A percentile compares a stretch with the other conserved stretches of the same genome.
These are phyloP conservation scores for Suillus subluteus DNA, from an alignment of 768 basidiomycete species.

Conservation along the genomic window DNA sequence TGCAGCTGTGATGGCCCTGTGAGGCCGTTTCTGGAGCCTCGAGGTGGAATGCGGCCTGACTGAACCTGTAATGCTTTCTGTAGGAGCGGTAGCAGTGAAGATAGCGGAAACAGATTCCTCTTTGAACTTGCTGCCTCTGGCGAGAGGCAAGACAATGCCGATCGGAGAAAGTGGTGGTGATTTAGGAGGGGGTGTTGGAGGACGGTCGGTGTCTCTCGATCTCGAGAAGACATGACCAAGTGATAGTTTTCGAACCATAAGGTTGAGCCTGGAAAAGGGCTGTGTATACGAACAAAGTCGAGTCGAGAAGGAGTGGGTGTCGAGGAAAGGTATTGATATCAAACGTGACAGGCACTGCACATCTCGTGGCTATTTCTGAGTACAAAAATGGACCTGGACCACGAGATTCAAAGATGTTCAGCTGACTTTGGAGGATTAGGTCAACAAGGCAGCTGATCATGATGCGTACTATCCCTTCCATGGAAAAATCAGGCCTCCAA, in stretches of 20 bases:
- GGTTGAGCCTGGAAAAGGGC: not conserved
- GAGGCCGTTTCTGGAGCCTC: not conserved
- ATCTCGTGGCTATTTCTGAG: not conserved
- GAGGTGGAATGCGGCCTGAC: not conserved
- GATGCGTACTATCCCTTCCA: not conserved
- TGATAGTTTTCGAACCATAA: conserved; percentile 22
- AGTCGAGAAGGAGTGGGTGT: not conserved
- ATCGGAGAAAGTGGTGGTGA: conserved; percentile 23
- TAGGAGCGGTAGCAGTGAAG: conserved; percentile 13
- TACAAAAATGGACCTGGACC: not conserved
- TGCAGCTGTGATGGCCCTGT: not conserved
- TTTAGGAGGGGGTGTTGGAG: conserved; percentile 17
- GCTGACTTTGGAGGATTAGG: conserved; percentile 1
- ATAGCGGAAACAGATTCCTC: conserved; percentile 29
- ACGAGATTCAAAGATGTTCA: not conserved
- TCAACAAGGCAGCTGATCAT: not conserved
- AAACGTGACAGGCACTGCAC: not conserved
- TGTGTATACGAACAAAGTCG: not conserved
- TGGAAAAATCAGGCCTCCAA: not conserved
- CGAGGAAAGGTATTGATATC: not conserved
- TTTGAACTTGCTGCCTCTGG: conserved; percentile 33
- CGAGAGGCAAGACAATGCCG: conserved; percentile 17
- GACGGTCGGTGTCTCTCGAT: conserved; percentile 14
- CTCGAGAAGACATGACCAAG: conserved; percentile 2
- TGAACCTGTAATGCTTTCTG: not conserved